A percentile compares a stretch with the other conserved stretches of the same genome.
phyloP scores from a whole-genome alignment of 345 rosid species.

The Clarkia xantiana region DNA sequence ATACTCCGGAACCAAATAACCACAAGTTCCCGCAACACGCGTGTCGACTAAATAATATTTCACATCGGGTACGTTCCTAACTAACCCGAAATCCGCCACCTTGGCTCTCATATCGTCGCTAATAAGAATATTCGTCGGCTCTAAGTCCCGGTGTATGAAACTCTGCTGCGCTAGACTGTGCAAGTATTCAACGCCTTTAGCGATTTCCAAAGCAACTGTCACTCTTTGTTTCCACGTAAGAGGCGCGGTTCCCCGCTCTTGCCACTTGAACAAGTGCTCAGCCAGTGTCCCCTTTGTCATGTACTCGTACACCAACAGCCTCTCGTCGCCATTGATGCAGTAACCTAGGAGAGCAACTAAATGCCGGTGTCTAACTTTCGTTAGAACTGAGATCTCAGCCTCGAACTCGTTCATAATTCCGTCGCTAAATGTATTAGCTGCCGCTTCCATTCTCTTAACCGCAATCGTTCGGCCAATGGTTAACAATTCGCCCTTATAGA shows the following conservation, averaged over 20 bases:
- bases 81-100: too few species aligned
- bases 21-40: too few species aligned
- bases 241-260: slow-evolving; percentile 27
- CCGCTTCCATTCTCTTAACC: slow-evolving; percentile 70
- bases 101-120: too few species aligned
- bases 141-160: too few species aligned
- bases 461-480: slow-evolving; percentile 77
- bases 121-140: too few species aligned
- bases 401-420: slow-evolving; percentile 74
- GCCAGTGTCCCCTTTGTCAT: too few species aligned
- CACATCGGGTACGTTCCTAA: too few species aligned
- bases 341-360: slow-evolving; percentile 73
- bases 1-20: too few species aligned
- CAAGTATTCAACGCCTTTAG: slow-evolving; percentile 80
- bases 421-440: slow-evolving; percentile 31
- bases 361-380: slow-evolving; percentile 81
- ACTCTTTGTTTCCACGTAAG: slow-evolving; percentile 79
- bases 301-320: slow-evolving; percentile 78
- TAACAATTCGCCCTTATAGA: slow-evolving; percentile 67
- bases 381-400: slow-evolving; percentile 76
- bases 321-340: slow-evolving; percentile 69
- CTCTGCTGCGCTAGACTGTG: too few species aligned
- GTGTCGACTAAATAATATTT: too few species aligned
- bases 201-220: slow-evolving; percentile 68
- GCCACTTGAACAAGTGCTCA: slow-evolving; percentile 60